A percentile compares a stretch with the other conserved stretches of the same genome.
These are phyloP conservation scores for Volvariella volvacea DNA, from an alignment of 1,284 basidiomycete species.

Conservation along the genomic window DNA sequence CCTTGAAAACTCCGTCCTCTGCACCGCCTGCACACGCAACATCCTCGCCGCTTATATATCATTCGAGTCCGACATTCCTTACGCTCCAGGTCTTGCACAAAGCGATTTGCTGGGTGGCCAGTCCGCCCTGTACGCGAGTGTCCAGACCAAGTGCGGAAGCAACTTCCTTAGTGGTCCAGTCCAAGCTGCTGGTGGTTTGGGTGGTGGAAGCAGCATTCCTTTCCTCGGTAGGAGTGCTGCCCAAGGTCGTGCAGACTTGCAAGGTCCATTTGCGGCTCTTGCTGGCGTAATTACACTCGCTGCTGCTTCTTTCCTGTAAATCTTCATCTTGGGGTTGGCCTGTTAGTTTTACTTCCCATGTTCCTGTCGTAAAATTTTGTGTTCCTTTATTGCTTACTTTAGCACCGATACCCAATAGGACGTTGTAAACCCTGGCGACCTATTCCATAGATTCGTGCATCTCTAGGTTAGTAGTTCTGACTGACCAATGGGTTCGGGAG, in stretches of 20 bases:
- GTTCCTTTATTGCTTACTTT: too few species aligned
- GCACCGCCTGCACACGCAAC: conserved; percentile 75
- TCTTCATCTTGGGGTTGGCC: not conserved
- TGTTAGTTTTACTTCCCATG: not conserved
- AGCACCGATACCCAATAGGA: too few species aligned
- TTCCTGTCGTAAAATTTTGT: too few species aligned
- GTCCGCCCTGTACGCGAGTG: conserved; percentile 52
- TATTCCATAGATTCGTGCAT: too few species aligned
- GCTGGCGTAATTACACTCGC: conserved; percentile 22
- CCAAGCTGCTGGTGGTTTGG: conserved; percentile 54
- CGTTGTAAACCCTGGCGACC: too few species aligned
- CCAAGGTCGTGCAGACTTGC: conserved; percentile 16
- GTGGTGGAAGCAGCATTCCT: conserved; percentile 24
- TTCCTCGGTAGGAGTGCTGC: conserved; percentile 22
- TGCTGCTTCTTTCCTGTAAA: conserved; percentile 16
- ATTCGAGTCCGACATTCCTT: conserved; percentile 66
- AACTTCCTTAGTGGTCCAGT: conserved; percentile 60
- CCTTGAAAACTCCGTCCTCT: conserved; percentile 49
- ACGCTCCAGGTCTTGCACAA: conserved; percentile 63
- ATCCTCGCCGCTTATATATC: conserved; percentile 70
- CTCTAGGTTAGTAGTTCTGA: too few species aligned
- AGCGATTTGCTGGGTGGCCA: conserved; percentile 67
- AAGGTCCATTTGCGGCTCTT: conserved; percentile 20
- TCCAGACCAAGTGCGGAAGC: conserved; percentile 51
- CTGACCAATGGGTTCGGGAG: too few species aligned